Conservation (phyloP, 2,329 filamentous ascomycete species). For the Blumeria hordei region DNA sequence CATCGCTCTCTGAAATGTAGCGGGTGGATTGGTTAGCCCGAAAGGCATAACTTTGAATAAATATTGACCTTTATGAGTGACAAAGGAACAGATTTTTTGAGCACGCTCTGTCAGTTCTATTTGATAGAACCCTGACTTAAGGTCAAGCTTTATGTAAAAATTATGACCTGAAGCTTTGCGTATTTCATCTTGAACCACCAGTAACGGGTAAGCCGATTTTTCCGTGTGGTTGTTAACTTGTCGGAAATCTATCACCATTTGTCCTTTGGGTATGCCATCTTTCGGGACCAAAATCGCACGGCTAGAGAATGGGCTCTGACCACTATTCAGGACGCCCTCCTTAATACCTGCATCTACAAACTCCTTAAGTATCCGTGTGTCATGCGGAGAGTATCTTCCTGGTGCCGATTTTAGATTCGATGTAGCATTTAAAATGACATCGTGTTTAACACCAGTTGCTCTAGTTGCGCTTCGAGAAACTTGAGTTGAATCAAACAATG, state of each 20-base stretch:
- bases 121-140: not conserved
- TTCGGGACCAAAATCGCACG: not conserved
- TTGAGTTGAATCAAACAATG: not conserved
- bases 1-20: not conserved
- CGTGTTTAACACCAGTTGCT: not conserved
- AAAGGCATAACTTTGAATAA: not conserved
- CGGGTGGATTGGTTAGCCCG: not conserved
- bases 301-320: not conserved
- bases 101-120: not conserved
- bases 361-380: not conserved
- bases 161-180: not conserved
- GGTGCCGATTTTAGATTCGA: not conserved
- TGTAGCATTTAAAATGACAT: not conserved
- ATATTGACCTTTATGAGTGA: not conserved
- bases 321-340: not conserved
- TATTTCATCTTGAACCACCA: not conserved
- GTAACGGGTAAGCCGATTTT: not conserved
- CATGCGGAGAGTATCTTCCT: not conserved
- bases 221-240: not conserved
- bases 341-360: not conserved
- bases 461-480: not conserved
- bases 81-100: not conserved
- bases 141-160: constrained; percentile 1
- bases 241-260: not conserved
- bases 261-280: not conserved